Evolutionary conservation across 2,329 filamentous ascomycete species (phyloP), one percentile per base, ranked within the genome.

Genomic region (Lithohypha guttulata): DNA sequence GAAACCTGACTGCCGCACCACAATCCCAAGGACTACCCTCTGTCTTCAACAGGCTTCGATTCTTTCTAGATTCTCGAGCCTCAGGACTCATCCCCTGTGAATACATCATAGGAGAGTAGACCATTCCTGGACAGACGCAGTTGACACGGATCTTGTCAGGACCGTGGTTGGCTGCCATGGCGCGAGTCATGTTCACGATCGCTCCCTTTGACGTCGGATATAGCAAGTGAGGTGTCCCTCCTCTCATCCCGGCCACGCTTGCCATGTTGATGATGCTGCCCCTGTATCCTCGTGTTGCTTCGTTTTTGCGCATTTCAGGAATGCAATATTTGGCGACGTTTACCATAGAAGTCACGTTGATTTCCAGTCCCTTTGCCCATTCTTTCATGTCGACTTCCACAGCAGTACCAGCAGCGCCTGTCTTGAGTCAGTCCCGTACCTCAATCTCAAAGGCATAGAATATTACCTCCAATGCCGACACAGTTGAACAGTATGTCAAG

Each of bases 341-440:
- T 20, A 80, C 69, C 76, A 81, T 81, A 48, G 70, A 76, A 3
- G 66, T 68, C 3, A 81, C 72, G 49, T 81, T 81, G 32, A 79
- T 59, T 30, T 76, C 65, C 39, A 81, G 63, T 0, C 69, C 66
- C 35, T 63, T 64, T 0, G 68, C 62, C 73, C 74, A 82, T 8
- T 64, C 61, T 0, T 55, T 64, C 62, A 77, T 69, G 49, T 80
- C 72, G 1, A 79, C 70, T 0, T 75, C 70, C 2, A 73, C 62
- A 0, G 76, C 75, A 2, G 71, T 77, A 0, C 78, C 78, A 1
- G 58, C 41, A 0, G 75, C 68, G 0, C 78, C 26, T 28, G 15
- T 6, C n/a, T 28, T 4, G 4, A n/a, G 26, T 28, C 26, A 28
- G 26, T 28, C 23, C 9, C n/a, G 15, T 14, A 4, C n/a, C n/a